Percentiles rank a stretch among this genome's conserved stretches.
Conservation (phyloP, 768 basidiomycete genomes). For the Mycena leptocephala region DNA sequence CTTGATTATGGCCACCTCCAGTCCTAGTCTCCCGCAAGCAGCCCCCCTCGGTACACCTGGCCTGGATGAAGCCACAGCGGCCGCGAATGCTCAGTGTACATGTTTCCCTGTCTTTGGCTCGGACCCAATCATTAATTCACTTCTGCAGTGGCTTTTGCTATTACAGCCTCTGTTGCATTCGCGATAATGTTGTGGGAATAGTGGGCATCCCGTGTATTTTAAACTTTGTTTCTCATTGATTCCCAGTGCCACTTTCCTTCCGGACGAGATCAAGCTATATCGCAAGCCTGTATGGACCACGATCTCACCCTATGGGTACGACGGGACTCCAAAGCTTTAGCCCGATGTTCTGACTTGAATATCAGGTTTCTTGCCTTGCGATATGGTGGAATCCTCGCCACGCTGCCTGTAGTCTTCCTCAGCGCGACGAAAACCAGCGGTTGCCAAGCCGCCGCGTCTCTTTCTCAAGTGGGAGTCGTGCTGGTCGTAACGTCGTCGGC, state of each 20-base stretch:
- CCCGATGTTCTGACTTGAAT: not conserved
- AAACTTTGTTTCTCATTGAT: not conserved
- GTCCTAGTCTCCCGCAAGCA: no score
- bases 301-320: slow-evolving; percentile 26
- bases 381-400: slow-evolving; percentile 30
- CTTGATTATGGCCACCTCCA: no score
- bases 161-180: slow-evolving; percentile 18
- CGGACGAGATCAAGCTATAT: slow-evolving; percentile 20
- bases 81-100: not conserved
- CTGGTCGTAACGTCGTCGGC: slow-evolving; percentile 14
- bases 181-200: slow-evolving; percentile 30
- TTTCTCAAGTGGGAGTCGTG: slow-evolving; percentile 17
- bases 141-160: slow-evolving; percentile 17
- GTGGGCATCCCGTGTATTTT: no score
- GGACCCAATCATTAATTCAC: not conserved
- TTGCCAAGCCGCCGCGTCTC: slow-evolving; percentile 26
- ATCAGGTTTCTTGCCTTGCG: slow-evolving; percentile 19
- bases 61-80: no score
- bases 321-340: not conserved
- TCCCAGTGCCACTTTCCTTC: slow-evolving; percentile 4
- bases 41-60: no score
- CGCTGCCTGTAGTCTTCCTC: slow-evolving; percentile 16
- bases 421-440: not conserved
- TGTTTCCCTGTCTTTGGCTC: rapidly evolving
- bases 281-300: slow-evolving; percentile 32